A percentile compares a stretch with the other conserved stretches of the same genome.
These are phyloP conservation scores for Colletotrichum cordylinicola DNA, from an alignment of 2,329 filamentous ascomycete species.

Conservation along the genomic window DNA sequence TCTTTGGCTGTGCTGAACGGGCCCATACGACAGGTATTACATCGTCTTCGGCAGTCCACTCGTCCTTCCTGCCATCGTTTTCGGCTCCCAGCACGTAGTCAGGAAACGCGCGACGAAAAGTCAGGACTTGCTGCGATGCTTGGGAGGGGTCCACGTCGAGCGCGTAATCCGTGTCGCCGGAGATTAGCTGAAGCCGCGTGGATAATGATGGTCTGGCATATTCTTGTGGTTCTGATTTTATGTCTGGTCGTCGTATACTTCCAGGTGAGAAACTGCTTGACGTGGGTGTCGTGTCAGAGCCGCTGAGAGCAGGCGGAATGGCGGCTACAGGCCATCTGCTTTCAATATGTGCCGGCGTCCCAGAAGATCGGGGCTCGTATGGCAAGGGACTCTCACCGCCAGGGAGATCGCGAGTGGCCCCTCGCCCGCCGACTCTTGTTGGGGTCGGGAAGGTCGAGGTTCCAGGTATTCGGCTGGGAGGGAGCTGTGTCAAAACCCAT, in stretches of 20 bases:
- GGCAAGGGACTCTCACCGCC: constrained; percentile 23
- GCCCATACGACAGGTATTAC: neutral
- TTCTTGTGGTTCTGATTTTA: neutral
- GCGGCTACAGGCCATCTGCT: neutral
- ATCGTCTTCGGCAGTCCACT: neutral
- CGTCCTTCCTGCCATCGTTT: neutral
- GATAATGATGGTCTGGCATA: neutral
- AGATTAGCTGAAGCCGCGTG: neutral
- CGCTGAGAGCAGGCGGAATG: neutral
- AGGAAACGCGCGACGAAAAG: constrained; percentile 25
- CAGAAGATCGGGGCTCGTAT: constrained; percentile 10
- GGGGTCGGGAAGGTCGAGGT: constrained; percentile 12
- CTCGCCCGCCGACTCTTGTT: neutral
- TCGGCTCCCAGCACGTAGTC: constrained; percentile 10
- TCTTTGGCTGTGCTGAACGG: neutral
- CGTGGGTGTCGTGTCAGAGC: neutral
- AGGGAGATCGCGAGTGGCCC: constrained; percentile 1
- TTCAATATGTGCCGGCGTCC: neutral
- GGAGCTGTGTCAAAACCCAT: neutral
- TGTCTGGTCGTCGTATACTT: neutral
- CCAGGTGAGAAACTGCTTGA: neutral
- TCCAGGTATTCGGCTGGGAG: constrained; percentile 8
- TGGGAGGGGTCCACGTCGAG: constrained; percentile 32
- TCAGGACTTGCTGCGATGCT: constrained; percentile 32
- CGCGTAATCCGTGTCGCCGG: constrained; percentile 14